These are phyloP conservation scores for Cystobasidium tubakii DNA, from an alignment of 768 basidiomycete genomes.

Conservation along the genomic window DNA sequence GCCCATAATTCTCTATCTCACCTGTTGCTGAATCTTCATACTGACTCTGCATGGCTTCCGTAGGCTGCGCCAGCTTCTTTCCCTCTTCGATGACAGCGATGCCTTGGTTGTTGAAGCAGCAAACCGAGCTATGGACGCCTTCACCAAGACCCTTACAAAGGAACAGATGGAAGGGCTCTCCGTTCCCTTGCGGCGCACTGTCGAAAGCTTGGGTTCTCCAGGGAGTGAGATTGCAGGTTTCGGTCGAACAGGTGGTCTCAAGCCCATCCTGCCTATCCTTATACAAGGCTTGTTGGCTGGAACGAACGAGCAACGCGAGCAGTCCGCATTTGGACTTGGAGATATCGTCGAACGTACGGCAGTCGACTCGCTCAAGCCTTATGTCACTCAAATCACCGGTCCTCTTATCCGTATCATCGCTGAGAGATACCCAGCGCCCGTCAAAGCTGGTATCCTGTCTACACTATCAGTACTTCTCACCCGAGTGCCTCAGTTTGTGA, in stretches of 20 bases:
- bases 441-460: conserved; percentile 82
- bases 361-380: conserved; percentile 81
- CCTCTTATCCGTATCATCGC: conserved; percentile 48
- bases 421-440: conserved; percentile 69
- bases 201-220: conserved; percentile 75
- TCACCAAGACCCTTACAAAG: conserved; percentile 84
- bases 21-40: neutral
- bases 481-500: conserved; percentile 78
- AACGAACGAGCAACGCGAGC: conserved; percentile 76
- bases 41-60: neutral
- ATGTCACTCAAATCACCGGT: conserved; percentile 74
- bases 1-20: neutral
- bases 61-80: conserved; percentile 69
- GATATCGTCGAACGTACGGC: conserved; percentile 85
- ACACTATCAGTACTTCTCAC: conserved; percentile 79
- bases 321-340: conserved; percentile 92
- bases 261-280: conserved; percentile 61
- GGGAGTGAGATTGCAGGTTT: conserved; percentile 78
- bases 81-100: conserved; percentile 67
- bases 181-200: conserved; percentile 75
- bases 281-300: conserved; percentile 74
- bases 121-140: conserved; percentile 72
- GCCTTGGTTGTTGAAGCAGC: conserved; percentile 64
- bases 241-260: conserved; percentile 67
- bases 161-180: conserved; percentile 86